phyloP scores from a whole-genome alignment of 768 basidiomycete genomes.

The Trichaptum fuscoviolaceum region DNA sequence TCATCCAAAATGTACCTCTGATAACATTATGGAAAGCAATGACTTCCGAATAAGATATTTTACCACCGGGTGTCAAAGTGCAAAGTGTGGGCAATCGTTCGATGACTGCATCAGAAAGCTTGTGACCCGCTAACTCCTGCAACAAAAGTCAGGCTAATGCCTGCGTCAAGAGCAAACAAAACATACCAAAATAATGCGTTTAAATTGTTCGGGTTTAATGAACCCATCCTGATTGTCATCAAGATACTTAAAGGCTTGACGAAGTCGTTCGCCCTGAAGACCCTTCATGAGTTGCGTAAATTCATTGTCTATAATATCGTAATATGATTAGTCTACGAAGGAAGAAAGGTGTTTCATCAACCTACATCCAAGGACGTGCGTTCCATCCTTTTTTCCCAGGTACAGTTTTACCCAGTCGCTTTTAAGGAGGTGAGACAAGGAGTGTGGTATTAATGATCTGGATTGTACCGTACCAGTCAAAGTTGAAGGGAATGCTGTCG shows the following conservation, averaged over 20 bases:
- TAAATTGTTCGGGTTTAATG: slow-evolving; percentile 91
- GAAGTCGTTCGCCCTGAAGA: slow-evolving; percentile 92
- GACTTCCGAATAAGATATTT: slow-evolving; percentile 95
- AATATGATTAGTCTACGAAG: slow-evolving; percentile 7
- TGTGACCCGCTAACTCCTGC: slow-evolving; percentile 95
- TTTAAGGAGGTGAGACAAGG: background rate
- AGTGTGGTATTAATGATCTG: background rate
- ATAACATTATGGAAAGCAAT: slow-evolving; percentile 96
- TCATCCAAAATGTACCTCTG: slow-evolving; percentile 45
- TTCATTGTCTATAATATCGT: slow-evolving; percentile 70
- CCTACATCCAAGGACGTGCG: slow-evolving; percentile 89
- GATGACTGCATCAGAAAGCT: slow-evolving; percentile 89
- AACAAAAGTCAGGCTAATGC: slow-evolving; percentile 2
- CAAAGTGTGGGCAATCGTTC: slow-evolving; percentile 90
- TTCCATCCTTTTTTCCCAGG: slow-evolving; percentile 86
- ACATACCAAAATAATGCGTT: slow-evolving; percentile 86
- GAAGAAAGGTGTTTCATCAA: slow-evolving; percentile 11
- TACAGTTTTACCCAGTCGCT: slow-evolving; percentile 97
- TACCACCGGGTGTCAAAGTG: slow-evolving; percentile 80
- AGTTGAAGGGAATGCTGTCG: slow-evolving; percentile 89
- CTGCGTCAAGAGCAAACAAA: background rate
- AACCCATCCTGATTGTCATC: slow-evolving; percentile 91
- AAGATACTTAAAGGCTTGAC: slow-evolving; percentile 92
- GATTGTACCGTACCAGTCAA: slow-evolving; percentile 63
- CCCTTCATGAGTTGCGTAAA: slow-evolving; percentile 99